Evolutionary conservation across 2,329 filamentous ascomycete species (phyloP).

Genomic region (Nemania sp.): DNA sequence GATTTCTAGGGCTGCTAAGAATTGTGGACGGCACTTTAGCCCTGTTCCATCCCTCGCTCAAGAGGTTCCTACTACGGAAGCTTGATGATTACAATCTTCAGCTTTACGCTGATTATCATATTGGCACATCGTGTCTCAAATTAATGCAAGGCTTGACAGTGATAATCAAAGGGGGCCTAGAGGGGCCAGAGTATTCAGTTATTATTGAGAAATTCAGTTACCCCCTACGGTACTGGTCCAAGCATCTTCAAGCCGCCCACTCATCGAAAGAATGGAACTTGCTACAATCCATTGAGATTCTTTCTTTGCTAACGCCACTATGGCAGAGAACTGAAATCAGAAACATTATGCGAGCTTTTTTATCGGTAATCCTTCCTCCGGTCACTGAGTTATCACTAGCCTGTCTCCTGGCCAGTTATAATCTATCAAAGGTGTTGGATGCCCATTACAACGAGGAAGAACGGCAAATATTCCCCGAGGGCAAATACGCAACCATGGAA

Average conservation of each 20-base stretch:
- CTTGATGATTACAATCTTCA: neutral
- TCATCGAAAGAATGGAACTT: neutral
- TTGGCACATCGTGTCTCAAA: neutral
- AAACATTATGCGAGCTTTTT: neutral
- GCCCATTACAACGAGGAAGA: neutral
- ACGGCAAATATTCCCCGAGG: neutral
- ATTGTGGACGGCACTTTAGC: neutral
- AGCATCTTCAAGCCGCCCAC: neutral
- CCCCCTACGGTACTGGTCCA: neutral
- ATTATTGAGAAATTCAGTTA: neutral
- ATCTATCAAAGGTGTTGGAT: neutral
- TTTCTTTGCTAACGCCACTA: neutral
- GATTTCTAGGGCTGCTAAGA: neutral
- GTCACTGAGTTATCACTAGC: neutral
- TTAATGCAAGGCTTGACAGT: neutral
- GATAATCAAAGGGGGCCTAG: neutral
- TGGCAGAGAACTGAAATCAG: neutral
- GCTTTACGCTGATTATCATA: neutral
- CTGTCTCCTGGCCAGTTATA: neutral
- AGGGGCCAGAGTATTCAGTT: neutral
- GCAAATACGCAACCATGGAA: neutral
- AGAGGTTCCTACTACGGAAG: neutral
- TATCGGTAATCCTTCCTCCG: neutral
- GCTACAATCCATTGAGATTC: neutral
- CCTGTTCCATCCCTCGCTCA: neutral